Conservation (phyloP, 805 yeast species). For the Danielia oregonensis region DNA sequence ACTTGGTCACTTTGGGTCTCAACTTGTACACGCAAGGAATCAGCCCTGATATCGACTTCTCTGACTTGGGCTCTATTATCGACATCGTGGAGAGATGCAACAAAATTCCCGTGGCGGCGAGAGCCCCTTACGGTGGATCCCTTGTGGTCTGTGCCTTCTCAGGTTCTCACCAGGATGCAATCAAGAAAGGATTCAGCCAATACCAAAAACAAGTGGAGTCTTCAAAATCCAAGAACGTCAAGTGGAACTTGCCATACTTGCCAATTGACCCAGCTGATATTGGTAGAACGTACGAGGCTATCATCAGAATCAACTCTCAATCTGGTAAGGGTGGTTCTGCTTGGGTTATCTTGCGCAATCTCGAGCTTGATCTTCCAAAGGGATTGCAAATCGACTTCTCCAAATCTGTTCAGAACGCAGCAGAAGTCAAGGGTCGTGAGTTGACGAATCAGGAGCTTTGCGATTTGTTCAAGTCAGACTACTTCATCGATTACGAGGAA, state of each 20-base stretch:
- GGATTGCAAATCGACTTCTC: slow-evolving; percentile 77
- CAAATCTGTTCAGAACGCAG: slow-evolving; percentile 61
- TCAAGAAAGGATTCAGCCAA: slow-evolving; percentile 70
- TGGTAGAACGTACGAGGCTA: slow-evolving; percentile 90
- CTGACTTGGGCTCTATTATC: slow-evolving; percentile 61
- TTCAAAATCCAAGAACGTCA: slow-evolving; percentile 31
- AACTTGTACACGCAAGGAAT: slow-evolving; percentile 79
- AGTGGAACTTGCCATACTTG: slow-evolving; percentile 76
- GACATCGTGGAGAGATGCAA: slow-evolving; percentile 76
- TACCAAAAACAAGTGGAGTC: slow-evolving; percentile 39
- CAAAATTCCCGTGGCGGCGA: slow-evolving; percentile 72
- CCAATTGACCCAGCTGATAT: slow-evolving; percentile 84
- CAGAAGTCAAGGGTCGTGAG: slow-evolving; percentile 72
- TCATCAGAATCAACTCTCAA: slow-evolving; percentile 83
- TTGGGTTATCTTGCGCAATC: slow-evolving; percentile 73
- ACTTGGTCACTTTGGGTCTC: slow-evolving; percentile 71
- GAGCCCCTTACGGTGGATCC: slow-evolving; percentile 83
- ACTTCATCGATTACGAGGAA: slow-evolving; percentile 39
- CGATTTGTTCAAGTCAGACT: slow-evolving; percentile 59
- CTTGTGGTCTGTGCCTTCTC: slow-evolving; percentile 80
- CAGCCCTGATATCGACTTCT: slow-evolving; percentile 65
- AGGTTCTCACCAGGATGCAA: slow-evolving; percentile 88
- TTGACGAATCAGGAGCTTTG: slow-evolving; percentile 61
- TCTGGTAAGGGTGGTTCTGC: slow-evolving; percentile 90
- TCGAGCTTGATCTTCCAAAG: slow-evolving; percentile 79